Percentiles rank a stretch among this genome's conserved stretches.
These are phyloP conservation scores for Eucalyptus virginea DNA, from an alignment of 345 rosid genomes.

Conservation along the genomic window DNA sequence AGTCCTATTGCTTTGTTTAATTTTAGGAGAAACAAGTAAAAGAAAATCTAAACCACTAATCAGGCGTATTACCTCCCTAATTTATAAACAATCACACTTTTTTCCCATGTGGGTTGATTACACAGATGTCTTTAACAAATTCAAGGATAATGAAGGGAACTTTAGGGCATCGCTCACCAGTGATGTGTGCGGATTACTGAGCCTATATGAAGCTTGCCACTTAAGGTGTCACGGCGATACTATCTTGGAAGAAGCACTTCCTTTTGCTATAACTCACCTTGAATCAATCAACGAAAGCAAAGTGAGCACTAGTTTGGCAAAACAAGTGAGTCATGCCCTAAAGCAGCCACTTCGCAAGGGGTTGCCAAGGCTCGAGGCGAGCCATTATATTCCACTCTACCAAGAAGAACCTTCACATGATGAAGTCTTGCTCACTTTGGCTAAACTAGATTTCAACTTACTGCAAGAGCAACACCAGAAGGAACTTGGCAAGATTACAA, in stretches of 20 bases:
- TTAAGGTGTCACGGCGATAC: slow-evolving; percentile 10
- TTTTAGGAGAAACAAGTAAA: not conserved
- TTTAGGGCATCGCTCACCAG: not conserved
- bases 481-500: not conserved
- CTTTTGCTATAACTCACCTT: slow-evolving; percentile 8
- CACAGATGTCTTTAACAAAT: slow-evolving; percentile 14
- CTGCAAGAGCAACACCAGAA: not conserved
- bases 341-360: not conserved
- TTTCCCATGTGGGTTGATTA: not conserved
- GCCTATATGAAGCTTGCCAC: slow-evolving; percentile 25
- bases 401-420: not conserved
- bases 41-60: not conserved
- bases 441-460: slow-evolving; percentile 7
- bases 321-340: not conserved
- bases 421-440: not conserved
- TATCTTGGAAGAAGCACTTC: slow-evolving; percentile 15
- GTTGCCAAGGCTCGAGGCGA: not conserved
- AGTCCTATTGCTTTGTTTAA: not conserved
- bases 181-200: slow-evolving; percentile 6
- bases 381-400: not conserved
- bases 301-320: not conserved
- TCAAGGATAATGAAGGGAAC: not conserved
- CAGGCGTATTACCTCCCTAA: not conserved
- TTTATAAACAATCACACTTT: not conserved
- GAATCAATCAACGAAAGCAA: not conserved